Evolutionary conservation across 148 eudicot genomes (phyloP), one percentile per base, ranked within the genome.

Genomic region (Tetragonia tetragonoides): DNA sequence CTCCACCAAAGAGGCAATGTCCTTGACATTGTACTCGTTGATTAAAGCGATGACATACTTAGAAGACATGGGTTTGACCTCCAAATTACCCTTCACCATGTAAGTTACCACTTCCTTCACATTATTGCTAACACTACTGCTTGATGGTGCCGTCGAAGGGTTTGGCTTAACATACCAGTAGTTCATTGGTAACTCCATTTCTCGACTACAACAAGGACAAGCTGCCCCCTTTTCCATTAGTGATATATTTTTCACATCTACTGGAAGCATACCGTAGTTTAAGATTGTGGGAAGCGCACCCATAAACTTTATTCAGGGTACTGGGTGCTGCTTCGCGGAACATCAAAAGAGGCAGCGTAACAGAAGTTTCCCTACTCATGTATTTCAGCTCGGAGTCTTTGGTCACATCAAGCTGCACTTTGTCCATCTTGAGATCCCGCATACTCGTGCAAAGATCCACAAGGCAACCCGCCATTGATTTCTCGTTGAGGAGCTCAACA

Each of bases 41-140:
- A 67, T 67, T 8, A 40, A 41, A 41, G 51, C 20, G 49, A 67
- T 67, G 0, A 10, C 49, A 15, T 47, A 67, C 3, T 39, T 67
- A n/a, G 71, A 39, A 18, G 71, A 67, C 51, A 67, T 67, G 10
- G 71, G 51, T 21, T n/a, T 67, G 47, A 67, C 71, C 71, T 67
- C 71, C 71, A 67, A 67, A 14, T 67, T 42, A 41, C 41, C 71
- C 71, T 39, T 67, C 51, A 67, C 71, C 71, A 67, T 67, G 20
- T 67, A 67, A 67, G 23, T 67, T 49, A 67, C 28, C 47, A 42
- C 71, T 24, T 49, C 71, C 71, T 67, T 67, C 71, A 67, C 71
- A 41, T 67, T 39, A 41, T 67, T 39, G 4, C 71, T 24, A 17
- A 47, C 71, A 18, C 70, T 67, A 0, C 21, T 17, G 21, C 47